These are phyloP conservation scores for Meyerozyma guilliermondii DNA, from an alignment of 1,139 yeast species.

Conservation along the genomic window DNA sequence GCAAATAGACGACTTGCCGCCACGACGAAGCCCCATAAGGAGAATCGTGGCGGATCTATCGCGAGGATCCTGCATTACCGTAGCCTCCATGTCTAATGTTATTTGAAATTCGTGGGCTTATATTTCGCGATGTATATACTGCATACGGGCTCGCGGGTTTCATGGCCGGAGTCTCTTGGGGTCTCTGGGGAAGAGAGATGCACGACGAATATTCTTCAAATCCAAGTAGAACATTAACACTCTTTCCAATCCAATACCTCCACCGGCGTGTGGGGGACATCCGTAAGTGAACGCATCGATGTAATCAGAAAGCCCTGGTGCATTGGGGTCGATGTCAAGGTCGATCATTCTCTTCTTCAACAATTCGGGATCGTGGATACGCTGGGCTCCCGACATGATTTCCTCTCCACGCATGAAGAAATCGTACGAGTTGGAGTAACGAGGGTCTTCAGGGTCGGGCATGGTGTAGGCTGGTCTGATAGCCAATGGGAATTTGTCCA, in stretches of 20 bases:
- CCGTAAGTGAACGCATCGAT: constrained; percentile 91
- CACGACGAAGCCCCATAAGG: constrained; percentile 77
- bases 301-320: constrained; percentile 84
- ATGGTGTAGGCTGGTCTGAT: constrained; percentile 98
- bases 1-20: constrained; percentile 88
- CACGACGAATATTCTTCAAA: constrained; percentile 94
- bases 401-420: constrained; percentile 99
- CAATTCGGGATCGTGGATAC: constrained; percentile 89
- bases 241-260: constrained; percentile 98
- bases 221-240: constrained; percentile 97
- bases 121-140: not conserved
- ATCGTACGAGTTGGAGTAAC: constrained; percentile 92
- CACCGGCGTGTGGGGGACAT: constrained; percentile 99
- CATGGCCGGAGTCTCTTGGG: constrained; percentile 90
- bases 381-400: constrained; percentile 97
- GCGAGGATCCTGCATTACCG: constrained; percentile 25
- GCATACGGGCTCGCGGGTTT: not conserved
- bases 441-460: constrained; percentile 93
- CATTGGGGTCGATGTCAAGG: constrained; percentile 76
- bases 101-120: not conserved
- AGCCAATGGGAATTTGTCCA: constrained; percentile 96
- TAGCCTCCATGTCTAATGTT: constrained; percentile 25
- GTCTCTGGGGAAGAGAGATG: constrained; percentile 98
- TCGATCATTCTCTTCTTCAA: constrained; percentile 75
- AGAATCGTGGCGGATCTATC: constrained; percentile 68